Conservation (phyloP, 176 grass and related monocot species). For the Pharus latifolius region DNA sequence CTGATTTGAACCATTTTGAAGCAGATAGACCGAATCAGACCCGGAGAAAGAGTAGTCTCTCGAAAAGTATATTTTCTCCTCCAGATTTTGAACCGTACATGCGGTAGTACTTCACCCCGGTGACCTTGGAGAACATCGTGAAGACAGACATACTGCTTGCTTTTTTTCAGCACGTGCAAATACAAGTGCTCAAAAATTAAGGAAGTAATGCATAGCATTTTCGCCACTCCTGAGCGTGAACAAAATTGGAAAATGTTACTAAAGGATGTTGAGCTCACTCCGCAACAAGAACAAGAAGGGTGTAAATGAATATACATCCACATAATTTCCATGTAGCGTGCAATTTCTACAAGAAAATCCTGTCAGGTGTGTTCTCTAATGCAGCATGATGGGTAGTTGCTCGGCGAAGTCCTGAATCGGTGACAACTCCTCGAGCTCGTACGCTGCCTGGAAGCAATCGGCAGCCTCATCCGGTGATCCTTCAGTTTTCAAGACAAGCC, state of each 20-base stretch:
- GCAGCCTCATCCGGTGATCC: slow-evolving; percentile 61
- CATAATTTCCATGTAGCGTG: background rate
- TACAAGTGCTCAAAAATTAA: background rate
- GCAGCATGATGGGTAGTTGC: slow-evolving; percentile 36
- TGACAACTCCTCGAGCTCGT: slow-evolving; percentile 65
- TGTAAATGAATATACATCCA: background rate
- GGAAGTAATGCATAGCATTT: background rate
- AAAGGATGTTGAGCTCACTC: background rate
- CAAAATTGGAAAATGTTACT: background rate
- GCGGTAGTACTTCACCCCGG: no score
- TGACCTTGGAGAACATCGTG: no score
- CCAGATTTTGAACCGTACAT: no score
- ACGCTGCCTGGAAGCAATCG: slow-evolving; percentile 80
- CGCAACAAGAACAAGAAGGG: background rate
- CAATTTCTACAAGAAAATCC: slow-evolving; percentile 2
- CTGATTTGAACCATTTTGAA: no score
- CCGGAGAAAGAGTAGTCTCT: no score
- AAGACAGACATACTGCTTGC: no score
- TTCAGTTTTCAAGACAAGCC: slow-evolving; percentile 58
- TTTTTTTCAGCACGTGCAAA: background rate
- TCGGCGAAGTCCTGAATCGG: slow-evolving; percentile 55
- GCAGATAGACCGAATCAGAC: no score
- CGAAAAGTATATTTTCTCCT: no score
- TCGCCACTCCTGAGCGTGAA: background rate
- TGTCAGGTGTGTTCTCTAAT: slow-evolving; percentile 14